Evolutionary conservation across 768 basidiomycete species (phyloP), one percentile per base, ranked within the genome.

Genomic region (Tylopilus vinaceipallidus): DNA sequence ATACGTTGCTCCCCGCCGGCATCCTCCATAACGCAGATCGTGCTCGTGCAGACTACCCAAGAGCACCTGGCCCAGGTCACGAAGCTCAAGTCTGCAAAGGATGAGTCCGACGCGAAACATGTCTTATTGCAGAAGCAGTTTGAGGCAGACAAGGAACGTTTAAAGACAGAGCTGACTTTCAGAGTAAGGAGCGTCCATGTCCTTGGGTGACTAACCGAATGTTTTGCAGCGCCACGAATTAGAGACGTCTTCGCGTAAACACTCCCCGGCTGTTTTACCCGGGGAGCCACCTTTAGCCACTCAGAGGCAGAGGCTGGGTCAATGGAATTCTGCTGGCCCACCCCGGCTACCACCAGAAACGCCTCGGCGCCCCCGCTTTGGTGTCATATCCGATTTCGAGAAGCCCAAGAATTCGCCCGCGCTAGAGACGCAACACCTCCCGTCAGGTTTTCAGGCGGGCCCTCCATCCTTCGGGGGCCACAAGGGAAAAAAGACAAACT

Each of bases 91-190:
- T 62, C 75, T 1, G 79, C 80, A 3, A 86, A 81, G 55, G 82
- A 83, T 45, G 80, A 81, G 49, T 76, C 77, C 1, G 84, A 86
- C 54, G 72, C 75, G 6, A 79, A 75, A 54, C 79, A 81, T 50
- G 59, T 66, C 4, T 73, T 80, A 46, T 59, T 82, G 42, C 81
- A 84, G 51, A 83, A 80, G 59, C 77, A 83, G 39, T 71, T 82
- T 69, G 81, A 81, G 56, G 80, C 77, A 49, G 85, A 89, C 57
- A 74, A 83, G 54, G 88, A 89, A 63, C 78, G 83, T 11, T 59
- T 88, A 47, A 83, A 78, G 58, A 86, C 87, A 1, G 80, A 86
- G 49, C 78, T 80, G 37, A 72, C 76, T 20, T 89, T 91, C 73
- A 86, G 80, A 69, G 88, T 86, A 68, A 44, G 73, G 39, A 55